phyloP scores from a whole-genome alignment of 2,329 filamentous ascomycete genomes.

The Paraphoma chrysanthemicola region DNA sequence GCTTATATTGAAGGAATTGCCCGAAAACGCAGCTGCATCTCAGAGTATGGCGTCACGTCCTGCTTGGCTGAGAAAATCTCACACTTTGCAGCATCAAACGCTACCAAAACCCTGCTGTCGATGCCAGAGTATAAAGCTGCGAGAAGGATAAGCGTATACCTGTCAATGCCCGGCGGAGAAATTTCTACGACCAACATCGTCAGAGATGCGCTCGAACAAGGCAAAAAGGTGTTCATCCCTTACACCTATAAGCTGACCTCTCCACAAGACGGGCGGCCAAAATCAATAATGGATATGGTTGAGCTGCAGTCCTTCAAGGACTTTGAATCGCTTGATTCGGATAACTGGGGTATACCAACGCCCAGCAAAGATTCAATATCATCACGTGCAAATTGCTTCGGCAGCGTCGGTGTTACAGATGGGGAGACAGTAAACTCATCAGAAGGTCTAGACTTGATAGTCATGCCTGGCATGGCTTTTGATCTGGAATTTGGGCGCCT shows the following conservation, averaged over 20 bases:
- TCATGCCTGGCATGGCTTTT: slow-evolving; percentile 94
- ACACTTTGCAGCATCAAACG: slow-evolving; percentile 63
- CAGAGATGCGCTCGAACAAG: slow-evolving; percentile 74
- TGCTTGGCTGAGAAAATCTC: slow-evolving; percentile 5
- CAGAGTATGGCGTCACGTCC: slow-evolving; percentile 69
- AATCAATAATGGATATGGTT: slow-evolving; percentile 94
- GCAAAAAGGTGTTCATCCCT: slow-evolving; percentile 90
- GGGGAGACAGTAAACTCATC: slow-evolving; percentile 41
- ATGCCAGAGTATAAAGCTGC: slow-evolving; percentile 80
- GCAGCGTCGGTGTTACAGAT: slow-evolving; percentile 60
- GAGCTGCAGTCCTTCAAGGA: slow-evolving; percentile 75
- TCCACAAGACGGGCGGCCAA: slow-evolving; percentile 53
- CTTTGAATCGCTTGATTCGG: slow-evolving; percentile 76
- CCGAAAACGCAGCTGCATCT: slow-evolving; percentile 65
- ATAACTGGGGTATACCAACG: slow-evolving; percentile 96
- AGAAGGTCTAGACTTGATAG: slow-evolving; percentile 76
- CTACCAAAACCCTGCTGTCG: slow-evolving; percentile 69
- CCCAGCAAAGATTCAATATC: slow-evolving; percentile 70
- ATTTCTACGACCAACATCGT: slow-evolving; percentile 85
- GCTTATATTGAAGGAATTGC: slow-evolving; percentile 65
- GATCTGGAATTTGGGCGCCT: slow-evolving; percentile 77
- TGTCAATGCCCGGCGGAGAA: slow-evolving; percentile 91
- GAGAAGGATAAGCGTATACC: slow-evolving; percentile 79
- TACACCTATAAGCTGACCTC: slow-evolving; percentile 74
- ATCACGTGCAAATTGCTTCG: slow-evolving; percentile 75